These are phyloP conservation scores for Fusarium foetens DNA, from an alignment of 2,329 filamentous ascomycete species.

Conservation along the genomic window DNA sequence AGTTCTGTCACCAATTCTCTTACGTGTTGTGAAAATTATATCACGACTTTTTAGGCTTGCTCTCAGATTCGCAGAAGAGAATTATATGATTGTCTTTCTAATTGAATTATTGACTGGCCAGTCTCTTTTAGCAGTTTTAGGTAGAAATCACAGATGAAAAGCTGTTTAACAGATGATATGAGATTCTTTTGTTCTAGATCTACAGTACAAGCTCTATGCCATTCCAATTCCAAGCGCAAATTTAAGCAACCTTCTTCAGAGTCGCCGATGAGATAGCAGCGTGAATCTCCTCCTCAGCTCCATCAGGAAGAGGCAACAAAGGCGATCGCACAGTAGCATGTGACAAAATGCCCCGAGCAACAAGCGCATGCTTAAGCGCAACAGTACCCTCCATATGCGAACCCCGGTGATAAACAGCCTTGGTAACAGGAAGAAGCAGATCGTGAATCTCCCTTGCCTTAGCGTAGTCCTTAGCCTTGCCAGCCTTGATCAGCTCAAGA, in stretches of 20 bases:
- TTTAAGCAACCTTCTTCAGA: conserved; percentile 7
- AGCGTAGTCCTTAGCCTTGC: conserved; percentile 60
- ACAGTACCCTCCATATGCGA: conserved; percentile 67
- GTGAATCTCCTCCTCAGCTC: conserved; percentile 16
- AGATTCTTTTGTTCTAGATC: background rate
- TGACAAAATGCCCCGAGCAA: conserved; percentile 59
- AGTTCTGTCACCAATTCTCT: accelerated
- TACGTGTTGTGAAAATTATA: accelerated
- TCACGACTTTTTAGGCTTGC: accelerated
- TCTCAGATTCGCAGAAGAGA: accelerated
- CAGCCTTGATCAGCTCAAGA: conserved; percentile 61
- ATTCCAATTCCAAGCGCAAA: background rate
- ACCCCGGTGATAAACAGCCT: conserved; percentile 64
- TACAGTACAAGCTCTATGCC: background rate
- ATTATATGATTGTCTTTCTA: accelerated
- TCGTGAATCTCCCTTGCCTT: conserved; percentile 61
- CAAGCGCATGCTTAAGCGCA: conserved; percentile 61
- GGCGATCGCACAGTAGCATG: conserved; percentile 60
- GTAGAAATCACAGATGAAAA: background rate
- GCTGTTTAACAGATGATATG: background rate
- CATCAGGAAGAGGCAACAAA: conserved; percentile 47
- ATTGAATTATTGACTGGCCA: background rate
- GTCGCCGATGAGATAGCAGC: conserved; percentile 14
- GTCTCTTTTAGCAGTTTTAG: background rate
- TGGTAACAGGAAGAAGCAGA: conserved; percentile 60